Evolutionary conservation across 805 yeast species (phyloP).

Genomic region (Jamesozyma gamospora): DNA sequence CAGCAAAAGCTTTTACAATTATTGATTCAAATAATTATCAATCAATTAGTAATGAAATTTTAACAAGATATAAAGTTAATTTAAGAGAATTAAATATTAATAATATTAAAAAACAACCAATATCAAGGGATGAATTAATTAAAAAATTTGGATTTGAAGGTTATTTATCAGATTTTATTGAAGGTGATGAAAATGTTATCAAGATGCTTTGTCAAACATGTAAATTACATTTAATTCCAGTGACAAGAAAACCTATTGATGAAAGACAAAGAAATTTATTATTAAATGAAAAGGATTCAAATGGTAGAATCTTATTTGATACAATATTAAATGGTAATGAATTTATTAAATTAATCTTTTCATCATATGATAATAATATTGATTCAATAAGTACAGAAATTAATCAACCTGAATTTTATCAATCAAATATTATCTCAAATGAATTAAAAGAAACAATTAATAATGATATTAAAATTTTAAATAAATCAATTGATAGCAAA

Average conservation of each 20-base stretch:
- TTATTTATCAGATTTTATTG: slow-evolving; percentile 55
- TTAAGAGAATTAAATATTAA: slow-evolving; percentile 38
- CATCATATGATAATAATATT: slow-evolving; percentile 46
- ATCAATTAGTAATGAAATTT: slow-evolving; percentile 34
- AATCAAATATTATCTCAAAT: slow-evolving; percentile 17
- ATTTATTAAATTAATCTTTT: slow-evolving; percentile 41
- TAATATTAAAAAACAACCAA: slow-evolving; percentile 12
- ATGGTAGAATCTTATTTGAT: slow-evolving; percentile 39
- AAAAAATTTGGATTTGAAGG: slow-evolving; percentile 64
- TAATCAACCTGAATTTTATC: slow-evolving; percentile 30
- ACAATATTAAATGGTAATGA: slow-evolving; percentile 54
- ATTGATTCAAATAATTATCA: slow-evolving; percentile 41
- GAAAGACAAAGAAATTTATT: slow-evolving; percentile 32
- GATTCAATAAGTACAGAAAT: background rate
- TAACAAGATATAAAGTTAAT: slow-evolving; percentile 42
- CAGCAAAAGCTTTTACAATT: slow-evolving; percentile 57
- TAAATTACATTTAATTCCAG: slow-evolving; percentile 52
- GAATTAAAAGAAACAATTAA: slow-evolving; percentile 15
- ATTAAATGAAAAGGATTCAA: slow-evolving; percentile 25
- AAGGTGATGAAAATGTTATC: slow-evolving; percentile 65
- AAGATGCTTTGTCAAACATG: slow-evolving; percentile 55
- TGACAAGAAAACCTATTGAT: slow-evolving; percentile 39
- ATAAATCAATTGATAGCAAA: slow-evolving; percentile 7
- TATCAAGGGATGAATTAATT: slow-evolving; percentile 31
- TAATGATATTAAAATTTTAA: slow-evolving; percentile 8